A percentile compares a stretch with the other conserved stretches of the same genome.
These are phyloP conservation scores for Clarireedia sp. DNA, from an alignment of 2,329 filamentous ascomycete genomes.

Conservation along the genomic window DNA sequence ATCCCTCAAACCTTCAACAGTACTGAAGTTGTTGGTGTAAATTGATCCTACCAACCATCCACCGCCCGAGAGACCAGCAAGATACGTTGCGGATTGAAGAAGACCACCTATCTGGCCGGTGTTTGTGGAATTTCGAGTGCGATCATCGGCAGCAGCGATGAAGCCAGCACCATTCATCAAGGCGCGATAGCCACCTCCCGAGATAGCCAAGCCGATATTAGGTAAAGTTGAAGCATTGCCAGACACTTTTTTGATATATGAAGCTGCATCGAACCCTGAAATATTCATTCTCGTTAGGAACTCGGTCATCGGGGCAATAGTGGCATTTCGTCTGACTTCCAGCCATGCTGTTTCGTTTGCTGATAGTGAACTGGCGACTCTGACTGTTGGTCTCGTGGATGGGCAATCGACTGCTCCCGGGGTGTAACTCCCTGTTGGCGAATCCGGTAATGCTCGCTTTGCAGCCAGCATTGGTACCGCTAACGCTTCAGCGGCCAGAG, in stretches of 20 bases:
- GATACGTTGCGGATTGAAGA: conserved; percentile 72
- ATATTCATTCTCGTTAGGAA: conserved; percentile 68
- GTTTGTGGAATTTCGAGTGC: conserved; percentile 54
- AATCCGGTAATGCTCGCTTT: conserved; percentile 28
- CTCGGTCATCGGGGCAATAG: conserved; percentile 64
- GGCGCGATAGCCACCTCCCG: conserved; percentile 82
- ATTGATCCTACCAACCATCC: conserved; percentile 80
- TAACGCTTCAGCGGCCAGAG: conserved; percentile 20
- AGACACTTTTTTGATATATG: conserved; percentile 57
- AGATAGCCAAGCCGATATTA: conserved; percentile 69
- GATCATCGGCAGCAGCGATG: conserved; percentile 68
- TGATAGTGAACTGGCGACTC: conserved; percentile 56
- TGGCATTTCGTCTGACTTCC: conserved; percentile 60
- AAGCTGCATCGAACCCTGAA: conserved; percentile 64
- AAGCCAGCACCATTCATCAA: conserved; percentile 76
- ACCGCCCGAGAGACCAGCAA: conserved; percentile 74
- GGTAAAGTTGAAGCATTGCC: conserved; percentile 50
- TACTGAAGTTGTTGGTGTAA: conserved; percentile 70
- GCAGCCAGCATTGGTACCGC: conserved; percentile 15
- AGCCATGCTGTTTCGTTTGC: conserved; percentile 68
- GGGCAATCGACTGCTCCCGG: conserved; percentile 65
- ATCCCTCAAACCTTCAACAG: conserved; percentile 49
- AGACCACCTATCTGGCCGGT: conserved; percentile 69
- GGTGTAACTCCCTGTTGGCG: conserved; percentile 57
- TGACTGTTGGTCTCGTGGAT: conserved; percentile 57